Evolutionary conservation across 2,329 filamentous ascomycete genomes (phyloP).

Genomic region (Penicillium sp.): DNA sequence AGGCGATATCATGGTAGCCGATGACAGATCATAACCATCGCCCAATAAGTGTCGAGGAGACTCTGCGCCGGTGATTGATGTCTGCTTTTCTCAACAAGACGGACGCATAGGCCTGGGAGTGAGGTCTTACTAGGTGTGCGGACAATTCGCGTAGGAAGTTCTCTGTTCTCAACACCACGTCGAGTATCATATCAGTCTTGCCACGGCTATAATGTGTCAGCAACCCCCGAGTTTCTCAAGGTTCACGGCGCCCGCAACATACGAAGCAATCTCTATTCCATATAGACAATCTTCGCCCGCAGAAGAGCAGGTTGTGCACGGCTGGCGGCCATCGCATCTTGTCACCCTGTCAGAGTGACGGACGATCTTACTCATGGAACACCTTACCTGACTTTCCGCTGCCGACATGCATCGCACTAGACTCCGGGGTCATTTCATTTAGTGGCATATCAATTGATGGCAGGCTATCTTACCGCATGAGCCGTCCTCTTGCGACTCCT

Average conservation of each 20-base stretch:
- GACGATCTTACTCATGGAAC: not conserved
- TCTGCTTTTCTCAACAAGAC: slow-evolving; percentile 7
- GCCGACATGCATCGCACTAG: slow-evolving; percentile 48
- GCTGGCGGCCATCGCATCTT: slow-evolving; percentile 48
- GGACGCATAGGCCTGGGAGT: not conserved
- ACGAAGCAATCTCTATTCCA: slow-evolving; percentile 27
- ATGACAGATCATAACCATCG: slow-evolving; percentile 13
- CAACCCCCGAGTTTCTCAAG: not conserved
- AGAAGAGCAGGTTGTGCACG: slow-evolving; percentile 32
- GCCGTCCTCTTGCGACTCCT: slow-evolving; percentile 27
- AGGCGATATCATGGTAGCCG: slow-evolving; percentile 16
- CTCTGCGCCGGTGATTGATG: slow-evolving; percentile 1
- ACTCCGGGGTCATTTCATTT: slow-evolving; percentile 6
- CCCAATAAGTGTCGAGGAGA: slow-evolving; percentile 6
- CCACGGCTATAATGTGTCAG: slow-evolving; percentile 35
- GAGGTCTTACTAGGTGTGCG: slow-evolving; percentile 31
- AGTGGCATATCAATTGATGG: slow-evolving; percentile 2
- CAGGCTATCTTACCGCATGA: slow-evolving; percentile 21
- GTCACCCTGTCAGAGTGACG: slow-evolving; percentile 8
- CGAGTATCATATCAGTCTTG: slow-evolving; percentile 51
- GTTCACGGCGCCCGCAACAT: slow-evolving; percentile 12
- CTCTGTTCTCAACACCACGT: slow-evolving; percentile 49
- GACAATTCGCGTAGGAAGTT: slow-evolving; percentile 45
- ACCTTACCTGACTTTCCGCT: slow-evolving; percentile 45
- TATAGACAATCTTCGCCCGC: slow-evolving; percentile 26